Evolutionary conservation across 2,329 filamentous ascomycete species (phyloP).

Genomic region (Ceratocystis destructans): DNA sequence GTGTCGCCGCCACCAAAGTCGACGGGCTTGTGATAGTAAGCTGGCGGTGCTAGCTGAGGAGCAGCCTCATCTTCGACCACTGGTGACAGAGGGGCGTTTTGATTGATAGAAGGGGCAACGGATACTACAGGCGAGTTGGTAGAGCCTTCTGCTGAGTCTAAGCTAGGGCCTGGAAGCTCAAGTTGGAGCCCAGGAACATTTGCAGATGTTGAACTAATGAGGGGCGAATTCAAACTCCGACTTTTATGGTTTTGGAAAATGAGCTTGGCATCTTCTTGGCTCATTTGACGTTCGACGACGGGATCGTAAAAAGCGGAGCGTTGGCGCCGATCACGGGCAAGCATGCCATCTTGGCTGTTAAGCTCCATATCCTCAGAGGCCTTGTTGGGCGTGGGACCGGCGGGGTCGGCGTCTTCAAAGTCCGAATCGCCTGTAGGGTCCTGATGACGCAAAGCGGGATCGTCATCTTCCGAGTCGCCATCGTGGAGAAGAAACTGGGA

Average conservation of each 20-base stretch:
- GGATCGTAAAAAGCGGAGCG: constrained; percentile 88
- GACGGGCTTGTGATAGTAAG: constrained; percentile 10
- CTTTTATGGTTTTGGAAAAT: constrained; percentile 56
- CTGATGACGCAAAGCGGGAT: constrained; percentile 5
- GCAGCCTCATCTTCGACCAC: neutral
- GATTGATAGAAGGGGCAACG: neutral
- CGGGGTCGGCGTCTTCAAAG: constrained; percentile 12
- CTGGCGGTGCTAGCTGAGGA: neutral
- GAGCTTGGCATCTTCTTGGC: constrained; percentile 83
- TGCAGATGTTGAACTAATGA: neutral
- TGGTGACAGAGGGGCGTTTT: constrained; percentile 4
- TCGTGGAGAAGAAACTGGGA: constrained; percentile 21
- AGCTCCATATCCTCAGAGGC: constrained; percentile 12
- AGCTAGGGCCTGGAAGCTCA: constrained; percentile 13
- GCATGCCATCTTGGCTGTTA: constrained; percentile 40
- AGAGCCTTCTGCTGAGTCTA: constrained; percentile 12
- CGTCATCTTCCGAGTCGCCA: constrained; percentile 21
- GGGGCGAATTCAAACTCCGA: constrained; percentile 15
- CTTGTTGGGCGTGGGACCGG: neutral
- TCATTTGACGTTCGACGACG: constrained; percentile 85
- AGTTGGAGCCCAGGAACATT: constrained; percentile 2
- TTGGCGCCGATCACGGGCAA: constrained; percentile 45
- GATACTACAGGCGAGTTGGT: constrained; percentile 11
- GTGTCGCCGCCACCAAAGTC: constrained; percentile 18
- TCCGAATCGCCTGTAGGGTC: constrained; percentile 11